phyloP scores from a whole-genome alignment of 371 early-diverging fungal genomes.

The Thermomucor indicae-seudaticae region DNA sequence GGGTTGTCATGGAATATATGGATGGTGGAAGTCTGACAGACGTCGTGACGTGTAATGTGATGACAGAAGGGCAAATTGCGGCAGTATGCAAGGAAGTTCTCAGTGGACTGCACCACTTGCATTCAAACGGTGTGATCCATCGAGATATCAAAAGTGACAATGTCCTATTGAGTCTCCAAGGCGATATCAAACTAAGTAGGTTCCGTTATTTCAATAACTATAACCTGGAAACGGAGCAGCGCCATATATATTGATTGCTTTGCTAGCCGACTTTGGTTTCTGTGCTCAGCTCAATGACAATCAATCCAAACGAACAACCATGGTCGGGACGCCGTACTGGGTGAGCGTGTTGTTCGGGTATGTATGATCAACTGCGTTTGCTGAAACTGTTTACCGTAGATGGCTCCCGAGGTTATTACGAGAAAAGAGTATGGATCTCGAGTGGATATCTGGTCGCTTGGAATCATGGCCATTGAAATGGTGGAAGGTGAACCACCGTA shows the following conservation, averaged over 20 bases:
- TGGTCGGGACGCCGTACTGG: conserved; percentile 95
- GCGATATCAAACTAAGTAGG: conserved; percentile 90
- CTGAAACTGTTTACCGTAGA: conserved; percentile 22
- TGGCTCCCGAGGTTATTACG: conserved; percentile 96
- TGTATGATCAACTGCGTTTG: not conserved
- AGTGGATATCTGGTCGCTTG: conserved; percentile 98
- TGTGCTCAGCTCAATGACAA: conserved; percentile 87
- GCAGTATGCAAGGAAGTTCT: conserved; percentile 88
- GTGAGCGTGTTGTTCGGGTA: conserved; percentile 8
- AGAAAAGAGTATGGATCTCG: conserved; percentile 85
- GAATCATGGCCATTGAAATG: conserved; percentile 96
- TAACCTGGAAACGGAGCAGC: not conserved
- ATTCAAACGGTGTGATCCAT: conserved; percentile 93
- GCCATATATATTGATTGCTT: not conserved
- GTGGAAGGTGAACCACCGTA: conserved; percentile 96
- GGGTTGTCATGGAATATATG: conserved; percentile 98
- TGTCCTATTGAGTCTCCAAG: conserved; percentile 79
- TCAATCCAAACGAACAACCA: conserved; percentile 80
- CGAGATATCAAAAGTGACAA: conserved; percentile 99
- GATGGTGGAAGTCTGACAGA: conserved; percentile 94
- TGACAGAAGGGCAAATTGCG: conserved; percentile 96
- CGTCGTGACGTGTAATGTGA: conserved; percentile 86
- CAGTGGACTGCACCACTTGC: conserved; percentile 89
- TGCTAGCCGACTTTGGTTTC: conserved; percentile 92
- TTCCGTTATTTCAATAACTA: conserved; percentile 6